Percentiles rank a stretch among this genome's conserved stretches.
Evolutionary conservation across 2,329 filamentous ascomycete species (phyloP).

Genomic region (Rutstroemia sp.): DNA sequence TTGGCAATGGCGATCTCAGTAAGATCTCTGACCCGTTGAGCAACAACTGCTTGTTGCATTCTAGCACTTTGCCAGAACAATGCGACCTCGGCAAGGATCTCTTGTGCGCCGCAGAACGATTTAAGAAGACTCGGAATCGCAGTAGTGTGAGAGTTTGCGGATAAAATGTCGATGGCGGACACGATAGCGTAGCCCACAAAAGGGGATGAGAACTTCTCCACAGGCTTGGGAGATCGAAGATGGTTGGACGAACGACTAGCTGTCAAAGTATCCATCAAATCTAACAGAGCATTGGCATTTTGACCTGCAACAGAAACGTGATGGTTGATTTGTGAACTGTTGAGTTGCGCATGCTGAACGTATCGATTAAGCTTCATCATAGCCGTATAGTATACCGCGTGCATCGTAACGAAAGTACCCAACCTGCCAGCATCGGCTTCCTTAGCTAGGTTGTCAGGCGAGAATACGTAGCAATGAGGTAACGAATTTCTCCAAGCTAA

Average conservation of each 20-base stretch:
- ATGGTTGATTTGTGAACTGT: conserved; percentile 34
- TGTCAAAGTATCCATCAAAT: conserved; percentile 38
- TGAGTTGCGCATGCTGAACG: conserved; percentile 37
- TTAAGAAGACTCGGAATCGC: conserved; percentile 46
- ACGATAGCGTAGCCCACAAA: conserved; percentile 55
- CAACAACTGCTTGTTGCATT: conserved; percentile 33
- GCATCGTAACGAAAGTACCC: conserved; percentile 55
- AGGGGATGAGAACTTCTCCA: conserved; percentile 42
- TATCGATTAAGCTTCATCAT: conserved; percentile 60
- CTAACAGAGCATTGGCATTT: conserved; percentile 46
- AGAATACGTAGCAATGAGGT: conserved; percentile 47
- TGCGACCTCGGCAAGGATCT: conserved; percentile 48
- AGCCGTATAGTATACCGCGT: conserved; percentile 58
- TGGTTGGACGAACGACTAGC: conserved; percentile 24
- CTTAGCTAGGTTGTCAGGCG: conserved; percentile 47
- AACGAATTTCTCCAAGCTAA: conserved; percentile 52
- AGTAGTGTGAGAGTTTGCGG: conserved; percentile 47
- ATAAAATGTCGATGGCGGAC: conserved; percentile 59
- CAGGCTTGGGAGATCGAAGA: background rate
- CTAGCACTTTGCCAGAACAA: conserved; percentile 52
- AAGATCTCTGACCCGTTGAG: conserved; percentile 19
- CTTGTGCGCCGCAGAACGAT: conserved; percentile 44
- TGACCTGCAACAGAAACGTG: conserved; percentile 42
- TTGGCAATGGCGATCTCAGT: background rate
- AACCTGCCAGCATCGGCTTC: conserved; percentile 46